A percentile compares a stretch with the other conserved stretches of the same genome.
phyloP scores from a whole-genome alignment of 202 grass and related monocot genomes.

The Bolboschoenoplectus hybrid region DNA sequence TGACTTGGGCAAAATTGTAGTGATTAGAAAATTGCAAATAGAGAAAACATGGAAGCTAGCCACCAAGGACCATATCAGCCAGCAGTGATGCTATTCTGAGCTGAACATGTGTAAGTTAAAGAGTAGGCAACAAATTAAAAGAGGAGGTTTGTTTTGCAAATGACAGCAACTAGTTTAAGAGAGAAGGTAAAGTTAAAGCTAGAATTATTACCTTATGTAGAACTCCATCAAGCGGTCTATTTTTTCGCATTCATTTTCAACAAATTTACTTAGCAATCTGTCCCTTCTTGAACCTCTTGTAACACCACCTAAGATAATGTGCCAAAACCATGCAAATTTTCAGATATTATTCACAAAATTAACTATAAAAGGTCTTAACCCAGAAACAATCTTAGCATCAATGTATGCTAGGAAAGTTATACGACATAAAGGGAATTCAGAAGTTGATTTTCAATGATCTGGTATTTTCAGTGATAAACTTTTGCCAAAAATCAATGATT shows the following conservation, averaged over 20 bases:
- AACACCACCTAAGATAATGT: conserved; percentile 66
- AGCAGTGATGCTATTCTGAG: not conserved
- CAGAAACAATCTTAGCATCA: not conserved
- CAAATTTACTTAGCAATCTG: conserved; percentile 90
- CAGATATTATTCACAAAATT: conserved; percentile 16
- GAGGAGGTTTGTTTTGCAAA: conserved; percentile 19
- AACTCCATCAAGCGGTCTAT: conserved; percentile 95
- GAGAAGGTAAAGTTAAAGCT: not conserved
- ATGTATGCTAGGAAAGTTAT: not conserved
- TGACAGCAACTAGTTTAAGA: not conserved
- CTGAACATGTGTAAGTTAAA: not conserved
- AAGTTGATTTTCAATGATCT: not conserved
- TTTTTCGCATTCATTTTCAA: conserved; percentile 98
- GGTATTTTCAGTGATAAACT: not conserved
- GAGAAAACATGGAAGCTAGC: not conserved
- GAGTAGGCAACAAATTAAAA: not conserved
- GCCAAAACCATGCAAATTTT: conserved; percentile 35
- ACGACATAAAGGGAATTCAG: not conserved
- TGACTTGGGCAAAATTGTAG: not conserved
- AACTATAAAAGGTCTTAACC: not conserved
- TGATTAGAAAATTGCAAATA: not conserved
- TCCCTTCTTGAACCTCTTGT: conserved; percentile 90
- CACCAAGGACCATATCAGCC: not conserved
- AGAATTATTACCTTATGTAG: conserved; percentile 59
- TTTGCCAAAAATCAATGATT: not conserved